Percentiles rank a stretch among this genome's conserved stretches.
These are phyloP conservation scores for Trichoderma brevicompactum DNA, from an alignment of 2,329 filamentous ascomycete species.

Conservation along the genomic window DNA sequence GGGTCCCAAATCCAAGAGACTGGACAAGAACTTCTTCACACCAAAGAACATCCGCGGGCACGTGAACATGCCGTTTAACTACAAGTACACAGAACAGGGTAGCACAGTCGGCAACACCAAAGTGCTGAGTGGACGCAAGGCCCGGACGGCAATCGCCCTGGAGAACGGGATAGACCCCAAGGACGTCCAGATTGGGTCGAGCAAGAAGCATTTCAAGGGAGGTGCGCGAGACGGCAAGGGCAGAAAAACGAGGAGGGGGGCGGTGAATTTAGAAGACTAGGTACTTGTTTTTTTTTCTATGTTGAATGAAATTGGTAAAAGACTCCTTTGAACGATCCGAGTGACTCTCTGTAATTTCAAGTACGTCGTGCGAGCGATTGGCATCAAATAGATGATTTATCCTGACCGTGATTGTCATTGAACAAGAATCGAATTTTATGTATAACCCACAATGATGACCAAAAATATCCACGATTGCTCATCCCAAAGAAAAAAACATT, in stretches of 20 bases:
- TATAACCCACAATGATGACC: slow-evolving; percentile 26
- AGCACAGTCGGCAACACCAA: slow-evolving; percentile 52
- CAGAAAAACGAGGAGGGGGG: slow-evolving; percentile 45
- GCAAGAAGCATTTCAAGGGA: slow-evolving; percentile 97
- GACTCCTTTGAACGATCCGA: not conserved
- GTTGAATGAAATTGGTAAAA: slow-evolving; percentile 21
- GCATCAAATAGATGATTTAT: not conserved
- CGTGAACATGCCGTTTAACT: slow-evolving; percentile 80
- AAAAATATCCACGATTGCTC: slow-evolving; percentile 19
- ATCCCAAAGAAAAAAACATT: slow-evolving; percentile 1
- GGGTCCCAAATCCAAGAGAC: slow-evolving; percentile 72
- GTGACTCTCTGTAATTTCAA: not conserved
- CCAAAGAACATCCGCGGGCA: slow-evolving; percentile 66
- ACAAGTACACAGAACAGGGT: slow-evolving; percentile 87
- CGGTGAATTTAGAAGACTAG: slow-evolving; percentile 21
- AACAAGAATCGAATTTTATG: not conserved
- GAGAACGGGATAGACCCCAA: slow-evolving; percentile 84
- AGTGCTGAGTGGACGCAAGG: slow-evolving; percentile 80
- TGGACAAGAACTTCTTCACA: slow-evolving; percentile 92
- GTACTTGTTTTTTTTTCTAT: not conserved
- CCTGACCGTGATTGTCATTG: slow-evolving; percentile 5
- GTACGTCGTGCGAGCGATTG: not conserved
- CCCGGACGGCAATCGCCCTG: slow-evolving; percentile 76
- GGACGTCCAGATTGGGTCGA: slow-evolving; percentile 66
- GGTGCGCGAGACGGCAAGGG: slow-evolving; percentile 64